Evolutionary conservation across 805 yeast species (phyloP), one percentile per base, ranked within the genome.

Genomic region (Metschnikowia kofuensis): DNA sequence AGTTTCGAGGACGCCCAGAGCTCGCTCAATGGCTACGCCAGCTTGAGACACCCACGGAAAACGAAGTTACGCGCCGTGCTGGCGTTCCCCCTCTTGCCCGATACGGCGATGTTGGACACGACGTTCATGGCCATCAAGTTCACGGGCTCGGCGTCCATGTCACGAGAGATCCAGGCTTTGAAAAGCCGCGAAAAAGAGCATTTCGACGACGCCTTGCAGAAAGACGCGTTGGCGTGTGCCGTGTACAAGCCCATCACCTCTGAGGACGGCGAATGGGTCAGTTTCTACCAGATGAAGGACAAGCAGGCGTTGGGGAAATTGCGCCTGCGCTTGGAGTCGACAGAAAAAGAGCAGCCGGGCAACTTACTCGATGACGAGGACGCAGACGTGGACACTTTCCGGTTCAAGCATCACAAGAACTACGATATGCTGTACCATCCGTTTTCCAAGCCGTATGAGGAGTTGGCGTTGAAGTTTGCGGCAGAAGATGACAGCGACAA

Each of bases 71-170:
- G 77, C 47, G 96, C 96, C 0, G 90, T 84, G 16, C 77, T 76
- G 51, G 76, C 89, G 1, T 88, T 90, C 89, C 84, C 85, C 27
- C 70, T 94, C 28, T 71, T 91, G 53, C 99, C 99, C 7, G 97
- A 94, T 66, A 83, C 94, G 9, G 83, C 92, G n/a, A 80, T 87
- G 77, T 76, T 89, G 78, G 99, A 94, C 67, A 84, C 88, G 57
- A 80, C 77, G 45, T 89, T 78, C 60, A 71, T 81, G 59, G 75
- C 82, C 31, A 70, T 89, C 38, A 87, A 84, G 64, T 80, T 88
- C 57, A 61, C 75, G 5, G 83, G 84, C 5, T 74, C 82, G 10
- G 84, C 85, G 2, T 77, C 83, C 2, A 59, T 77, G 27, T 56
- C 65, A 16, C 61, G 77, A 51, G 77, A 72, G 44, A 52, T 69